Conservation (phyloP, 2,329 filamentous ascomycete genomes). For the Truncatella angustata region DNA sequence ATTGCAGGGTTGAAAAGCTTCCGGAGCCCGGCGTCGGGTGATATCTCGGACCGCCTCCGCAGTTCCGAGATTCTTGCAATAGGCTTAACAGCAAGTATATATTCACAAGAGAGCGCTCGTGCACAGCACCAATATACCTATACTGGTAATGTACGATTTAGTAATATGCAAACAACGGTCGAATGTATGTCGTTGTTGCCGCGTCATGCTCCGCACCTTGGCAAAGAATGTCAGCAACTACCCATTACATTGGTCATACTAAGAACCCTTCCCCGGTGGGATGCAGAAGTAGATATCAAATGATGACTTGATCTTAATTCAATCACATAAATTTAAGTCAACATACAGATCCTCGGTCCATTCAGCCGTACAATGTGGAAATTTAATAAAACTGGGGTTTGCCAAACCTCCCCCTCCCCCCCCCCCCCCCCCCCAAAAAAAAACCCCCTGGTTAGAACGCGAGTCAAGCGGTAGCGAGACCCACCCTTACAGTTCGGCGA, state of each 20-base stretch:
- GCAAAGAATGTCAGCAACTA: not conserved
- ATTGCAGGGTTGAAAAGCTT: not conserved
- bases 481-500: not conserved
- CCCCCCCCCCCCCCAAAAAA: too few species aligned
- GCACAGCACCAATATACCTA: not conserved
- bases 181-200: not conserved
- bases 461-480: not conserved
- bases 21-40: too few species aligned
- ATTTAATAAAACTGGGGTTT: too few species aligned
- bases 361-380: too few species aligned
- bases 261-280: not conserved
- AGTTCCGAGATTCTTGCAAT: not conserved
- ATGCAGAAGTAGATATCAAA: not conserved
- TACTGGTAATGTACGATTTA: not conserved
- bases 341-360: too few species aligned
- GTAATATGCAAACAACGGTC: not conserved
- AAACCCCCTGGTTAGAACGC: not conserved
- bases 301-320: not conserved
- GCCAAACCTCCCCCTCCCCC: too few species aligned
- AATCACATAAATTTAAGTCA: not conserved
- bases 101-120: not conserved
- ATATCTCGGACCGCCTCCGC: not conserved
- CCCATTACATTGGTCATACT: not conserved
- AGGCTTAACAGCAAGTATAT: not conserved
- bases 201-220: not conserved